Percentiles rank a stretch among this genome's conserved stretches.
Conservation (phyloP, 2,329 filamentous ascomycete species). For the Metarhizium guizhouense region DNA sequence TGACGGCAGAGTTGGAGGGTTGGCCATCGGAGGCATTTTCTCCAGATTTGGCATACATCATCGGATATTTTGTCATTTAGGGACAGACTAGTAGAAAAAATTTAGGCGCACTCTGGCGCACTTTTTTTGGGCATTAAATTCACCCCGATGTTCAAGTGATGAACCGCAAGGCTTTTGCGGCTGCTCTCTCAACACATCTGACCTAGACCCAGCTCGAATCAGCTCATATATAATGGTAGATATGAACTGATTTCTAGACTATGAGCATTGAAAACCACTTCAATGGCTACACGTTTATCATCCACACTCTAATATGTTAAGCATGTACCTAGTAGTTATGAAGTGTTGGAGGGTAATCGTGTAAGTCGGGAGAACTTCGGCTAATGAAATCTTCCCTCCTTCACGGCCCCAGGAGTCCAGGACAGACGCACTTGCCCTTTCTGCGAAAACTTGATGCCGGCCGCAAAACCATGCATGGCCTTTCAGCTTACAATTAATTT, state of each 20-base stretch:
- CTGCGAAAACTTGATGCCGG: background rate
- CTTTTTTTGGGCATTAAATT: no score
- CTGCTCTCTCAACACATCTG: no score
- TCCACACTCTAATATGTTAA: no score
- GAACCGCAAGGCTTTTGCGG: no score
- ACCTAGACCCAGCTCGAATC: no score
- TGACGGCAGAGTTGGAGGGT: background rate
- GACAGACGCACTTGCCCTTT: background rate
- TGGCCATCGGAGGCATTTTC: background rate
- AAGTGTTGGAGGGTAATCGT: background rate
- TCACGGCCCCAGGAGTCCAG: background rate
- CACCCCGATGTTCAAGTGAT: no score
- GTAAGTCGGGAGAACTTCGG: slow-evolving; percentile 11
- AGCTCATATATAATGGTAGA: no score
- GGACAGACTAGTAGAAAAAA: background rate
- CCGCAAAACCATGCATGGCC: background rate
- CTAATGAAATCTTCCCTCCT: slow-evolving; percentile 2
- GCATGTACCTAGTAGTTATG: no score
- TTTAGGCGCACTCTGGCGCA: background rate
- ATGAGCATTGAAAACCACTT: no score
- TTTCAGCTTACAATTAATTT: background rate
- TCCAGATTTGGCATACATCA: background rate
- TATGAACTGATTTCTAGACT: no score
- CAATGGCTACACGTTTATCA: no score
- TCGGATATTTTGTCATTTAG: background rate